phyloP scores from a whole-genome alignment of 768 basidiomycete species.

The Lyophyllum decastes region DNA sequence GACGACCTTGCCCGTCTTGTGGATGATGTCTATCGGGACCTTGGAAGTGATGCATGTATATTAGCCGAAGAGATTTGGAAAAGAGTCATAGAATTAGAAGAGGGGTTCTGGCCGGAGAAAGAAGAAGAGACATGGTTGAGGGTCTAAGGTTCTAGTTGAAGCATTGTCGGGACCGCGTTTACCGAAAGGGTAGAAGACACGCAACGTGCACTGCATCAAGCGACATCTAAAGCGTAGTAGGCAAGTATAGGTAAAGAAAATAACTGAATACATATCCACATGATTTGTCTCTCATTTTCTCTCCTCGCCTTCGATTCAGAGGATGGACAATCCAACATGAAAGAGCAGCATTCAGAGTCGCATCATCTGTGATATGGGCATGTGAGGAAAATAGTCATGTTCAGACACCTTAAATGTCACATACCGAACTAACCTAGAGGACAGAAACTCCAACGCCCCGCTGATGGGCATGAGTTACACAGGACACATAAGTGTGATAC shows the following conservation, averaged over 20 bases:
- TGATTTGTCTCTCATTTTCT: not conserved
- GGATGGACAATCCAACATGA: not conserved
- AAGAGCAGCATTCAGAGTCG: not conserved
- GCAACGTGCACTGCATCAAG: too few species aligned
- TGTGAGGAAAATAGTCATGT: too few species aligned
- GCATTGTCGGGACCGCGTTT: too few species aligned
- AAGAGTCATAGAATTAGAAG: conserved; percentile 61
- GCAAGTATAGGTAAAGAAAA: too few species aligned
- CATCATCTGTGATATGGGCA: too few species aligned
- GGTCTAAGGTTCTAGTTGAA: not conserved
- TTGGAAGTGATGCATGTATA: conserved; percentile 32
- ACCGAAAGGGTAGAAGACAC: too few species aligned
- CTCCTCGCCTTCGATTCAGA: not conserved
- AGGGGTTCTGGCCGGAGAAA: conserved; percentile 19
- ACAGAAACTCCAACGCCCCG: not conserved
- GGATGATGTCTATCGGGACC: conserved; percentile 40
- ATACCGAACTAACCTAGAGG: not conserved
- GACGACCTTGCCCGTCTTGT: conserved; percentile 48
- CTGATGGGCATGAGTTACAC: not conserved
- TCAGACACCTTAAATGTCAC: too few species aligned
- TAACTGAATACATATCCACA: not conserved
- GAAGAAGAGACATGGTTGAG: conserved; percentile 8
- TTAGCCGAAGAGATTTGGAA: conserved; percentile 55
- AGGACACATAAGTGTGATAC: not conserved
- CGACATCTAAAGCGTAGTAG: too few species aligned